phyloP scores from a whole-genome alignment of 805 yeast species.

The Pichia rugopelliculosa region DNA sequence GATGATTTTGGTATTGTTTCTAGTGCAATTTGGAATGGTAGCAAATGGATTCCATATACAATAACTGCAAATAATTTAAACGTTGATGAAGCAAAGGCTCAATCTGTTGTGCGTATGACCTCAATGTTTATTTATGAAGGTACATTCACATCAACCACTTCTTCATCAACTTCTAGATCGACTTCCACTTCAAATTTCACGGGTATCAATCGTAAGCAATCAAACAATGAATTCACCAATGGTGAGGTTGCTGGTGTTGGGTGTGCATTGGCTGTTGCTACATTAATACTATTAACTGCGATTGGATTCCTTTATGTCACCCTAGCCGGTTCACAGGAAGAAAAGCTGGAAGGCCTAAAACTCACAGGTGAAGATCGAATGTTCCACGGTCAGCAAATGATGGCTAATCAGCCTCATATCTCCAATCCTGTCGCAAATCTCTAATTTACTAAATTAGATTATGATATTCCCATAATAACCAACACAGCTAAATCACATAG shows the following conservation, averaged over 20 bases:
- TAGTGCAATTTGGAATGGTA: constrained; percentile 60
- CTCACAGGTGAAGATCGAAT: constrained; percentile 46
- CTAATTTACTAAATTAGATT: neutral
- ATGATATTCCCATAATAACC: no score
- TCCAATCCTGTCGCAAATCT: neutral
- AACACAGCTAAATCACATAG: no score
- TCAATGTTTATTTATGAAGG: constrained; percentile 30
- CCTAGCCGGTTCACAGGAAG: constrained; percentile 26
- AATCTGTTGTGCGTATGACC: constrained; percentile 31
- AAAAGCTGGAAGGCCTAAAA: constrained; percentile 37
- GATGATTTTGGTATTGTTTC: constrained; percentile 47
- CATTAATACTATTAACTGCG: constrained; percentile 34
- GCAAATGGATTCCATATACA: constrained; percentile 57
- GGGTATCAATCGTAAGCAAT: constrained; percentile 3
- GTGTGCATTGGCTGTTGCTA: constrained; percentile 57
- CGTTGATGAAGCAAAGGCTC: constrained; percentile 18
- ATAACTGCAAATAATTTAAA: constrained; percentile 33
- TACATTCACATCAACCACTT: constrained; percentile 22
- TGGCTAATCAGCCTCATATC: constrained; percentile 22
- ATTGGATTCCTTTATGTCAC: constrained; percentile 32
- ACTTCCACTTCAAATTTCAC: constrained; percentile 4
- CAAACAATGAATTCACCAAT: constrained; percentile 28
- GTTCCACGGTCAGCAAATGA: constrained; percentile 31
- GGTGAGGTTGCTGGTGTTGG: constrained; percentile 68
- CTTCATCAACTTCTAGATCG: constrained; percentile 13